These are phyloP conservation scores for Phaeosphaeriaceae sp. DNA, from an alignment of 2,329 filamentous ascomycete genomes.

Conservation along the genomic window DNA sequence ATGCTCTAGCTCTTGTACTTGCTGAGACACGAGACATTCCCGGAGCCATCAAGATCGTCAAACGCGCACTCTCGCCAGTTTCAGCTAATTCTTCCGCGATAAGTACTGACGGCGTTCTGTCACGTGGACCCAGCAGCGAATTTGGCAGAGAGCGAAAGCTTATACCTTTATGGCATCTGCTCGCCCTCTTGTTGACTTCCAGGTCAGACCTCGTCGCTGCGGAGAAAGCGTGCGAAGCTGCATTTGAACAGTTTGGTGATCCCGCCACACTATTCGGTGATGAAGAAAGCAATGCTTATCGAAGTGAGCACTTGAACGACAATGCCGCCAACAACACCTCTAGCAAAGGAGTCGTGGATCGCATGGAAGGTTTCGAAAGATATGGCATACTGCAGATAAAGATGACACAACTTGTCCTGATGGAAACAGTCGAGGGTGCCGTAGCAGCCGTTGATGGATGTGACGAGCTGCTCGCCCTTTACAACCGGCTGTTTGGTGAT, in stretches of 20 bases:
- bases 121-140: conserved; percentile 31
- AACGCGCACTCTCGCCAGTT: conserved; percentile 73
- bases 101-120: conserved; percentile 43
- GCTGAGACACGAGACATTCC: conserved; percentile 85
- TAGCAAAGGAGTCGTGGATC: conserved; percentile 69
- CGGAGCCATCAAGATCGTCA: conserved; percentile 82
- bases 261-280: conserved; percentile 73
- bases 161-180: conserved; percentile 91
- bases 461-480: conserved; percentile 83
- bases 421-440: conserved; percentile 84
- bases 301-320: conserved; percentile 72
- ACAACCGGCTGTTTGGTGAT: conserved; percentile 79
- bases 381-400: conserved; percentile 91
- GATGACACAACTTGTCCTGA: conserved; percentile 87
- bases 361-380: conserved; percentile 85
- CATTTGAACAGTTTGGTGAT: conserved; percentile 87
- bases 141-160: conserved; percentile 64
- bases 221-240: conserved; percentile 83
- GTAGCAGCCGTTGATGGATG: conserved; percentile 88
- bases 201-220: conserved; percentile 86
- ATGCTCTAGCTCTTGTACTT: conserved; percentile 82
- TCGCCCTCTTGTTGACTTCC: conserved; percentile 85
- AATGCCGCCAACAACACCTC: conserved; percentile 21
- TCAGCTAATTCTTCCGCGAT: conserved; percentile 35
- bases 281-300: conserved; percentile 59